Conservation (phyloP, 345 rosid genomes). For the Linum trigynum region DNA sequence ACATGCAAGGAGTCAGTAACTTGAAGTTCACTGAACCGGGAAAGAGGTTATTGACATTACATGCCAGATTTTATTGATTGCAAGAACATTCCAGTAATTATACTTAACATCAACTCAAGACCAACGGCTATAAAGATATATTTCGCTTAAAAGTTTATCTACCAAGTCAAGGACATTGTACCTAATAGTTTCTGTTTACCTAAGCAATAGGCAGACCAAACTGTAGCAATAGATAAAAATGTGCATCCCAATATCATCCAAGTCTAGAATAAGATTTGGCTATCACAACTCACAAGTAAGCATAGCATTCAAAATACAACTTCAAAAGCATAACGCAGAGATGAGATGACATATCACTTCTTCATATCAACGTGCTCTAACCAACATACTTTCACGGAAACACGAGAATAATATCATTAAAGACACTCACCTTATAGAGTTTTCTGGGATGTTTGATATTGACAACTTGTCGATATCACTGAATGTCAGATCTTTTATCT, state of each 20-base stretch:
- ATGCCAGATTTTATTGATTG: not conserved
- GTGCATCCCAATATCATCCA: not conserved
- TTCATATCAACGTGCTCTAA: too few species aligned
- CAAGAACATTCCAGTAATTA: not conserved
- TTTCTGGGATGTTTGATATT: slow-evolving; percentile 68
- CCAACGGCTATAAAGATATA: not conserved
- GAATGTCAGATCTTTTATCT: slow-evolving; percentile 42
- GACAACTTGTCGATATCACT: slow-evolving; percentile 79
- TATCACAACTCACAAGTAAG: not conserved
- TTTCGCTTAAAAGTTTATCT: not conserved
- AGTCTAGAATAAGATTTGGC: not conserved
- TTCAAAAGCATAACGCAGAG: not conserved
- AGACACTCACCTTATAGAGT: slow-evolving; percentile 50
- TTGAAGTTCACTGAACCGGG: not conserved
- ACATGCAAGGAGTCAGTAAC: not conserved
- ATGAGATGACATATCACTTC: too few species aligned
- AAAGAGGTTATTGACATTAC: not conserved
- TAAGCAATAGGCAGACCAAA: not conserved
- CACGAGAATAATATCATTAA: not conserved
- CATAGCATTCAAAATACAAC: not conserved
- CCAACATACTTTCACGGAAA: not conserved
- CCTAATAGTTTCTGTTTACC: not conserved
- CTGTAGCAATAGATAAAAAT: not conserved
- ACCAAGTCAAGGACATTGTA: not conserved
- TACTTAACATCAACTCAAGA: not conserved